A percentile compares a stretch with the other conserved stretches of the same genome.
These are phyloP conservation scores for Rhizodiscina lignyota DNA, from an alignment of 495 filamentous ascomycete species.

Conservation along the genomic window DNA sequence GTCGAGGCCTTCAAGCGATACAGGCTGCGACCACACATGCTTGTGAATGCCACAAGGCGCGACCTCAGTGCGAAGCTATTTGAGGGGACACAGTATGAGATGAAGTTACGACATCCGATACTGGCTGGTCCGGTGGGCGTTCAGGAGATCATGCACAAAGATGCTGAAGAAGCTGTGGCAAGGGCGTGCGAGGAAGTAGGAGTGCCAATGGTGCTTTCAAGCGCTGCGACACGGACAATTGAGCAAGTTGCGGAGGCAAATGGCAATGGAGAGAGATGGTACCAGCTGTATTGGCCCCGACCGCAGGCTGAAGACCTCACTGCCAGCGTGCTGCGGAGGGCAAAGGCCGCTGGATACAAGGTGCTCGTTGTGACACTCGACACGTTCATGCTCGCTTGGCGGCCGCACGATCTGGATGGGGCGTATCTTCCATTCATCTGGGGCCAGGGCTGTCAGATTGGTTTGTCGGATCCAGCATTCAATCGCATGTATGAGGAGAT, in stretches of 20 bases:
- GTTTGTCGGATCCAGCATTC: not conserved
- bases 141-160: not conserved
- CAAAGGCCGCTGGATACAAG: conserved; percentile 13
- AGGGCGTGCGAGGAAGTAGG: not conserved
- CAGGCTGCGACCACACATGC: too few relatives aligned
- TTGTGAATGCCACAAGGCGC: too few relatives aligned
- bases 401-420: conserved; percentile 12
- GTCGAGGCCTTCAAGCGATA: too few relatives aligned
- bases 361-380: conserved; percentile 16
- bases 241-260: not conserved
- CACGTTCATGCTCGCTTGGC: conserved; percentile 15
- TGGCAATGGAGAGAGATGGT: not conserved
- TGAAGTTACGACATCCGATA: conserved; percentile 20
- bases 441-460: not conserved
- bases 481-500: conserved; percentile 10
- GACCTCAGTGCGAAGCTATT: too few relatives aligned
- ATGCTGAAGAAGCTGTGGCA: not conserved
- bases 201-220: not conserved
- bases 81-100: too few relatives aligned
- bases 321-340: conserved; percentile 9
- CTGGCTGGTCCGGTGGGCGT: not conserved
- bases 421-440: conserved; percentile 11
- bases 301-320: conserved; percentile 12
- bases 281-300: conserved; percentile 2
- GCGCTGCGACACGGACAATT: not conserved